Evolutionary conservation across 306 rosid genomes (phyloP).

Genomic region (Fragaria vesca): DNA sequence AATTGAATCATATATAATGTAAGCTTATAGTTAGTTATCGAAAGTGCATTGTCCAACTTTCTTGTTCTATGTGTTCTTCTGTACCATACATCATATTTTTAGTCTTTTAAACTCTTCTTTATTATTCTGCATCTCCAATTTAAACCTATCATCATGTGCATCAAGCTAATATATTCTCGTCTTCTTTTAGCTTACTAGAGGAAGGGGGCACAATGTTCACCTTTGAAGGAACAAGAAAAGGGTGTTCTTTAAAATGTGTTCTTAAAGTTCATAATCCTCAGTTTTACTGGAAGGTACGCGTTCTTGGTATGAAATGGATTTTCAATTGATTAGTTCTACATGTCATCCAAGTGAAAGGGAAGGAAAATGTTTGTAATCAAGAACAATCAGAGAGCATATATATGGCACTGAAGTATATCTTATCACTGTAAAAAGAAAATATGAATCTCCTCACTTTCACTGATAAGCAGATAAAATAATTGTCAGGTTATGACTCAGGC

Average conservation of each 20-base stretch:
- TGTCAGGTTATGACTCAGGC: slow-evolving; percentile 83
- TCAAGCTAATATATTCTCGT: slow-evolving; percentile 17
- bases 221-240: slow-evolving; percentile 66
- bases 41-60: not conserved
- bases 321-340: not conserved
- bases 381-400: not conserved
- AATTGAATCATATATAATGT: not conserved
- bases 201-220: slow-evolving; percentile 85
- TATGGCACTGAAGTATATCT: not conserved
- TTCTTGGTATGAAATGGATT: not conserved
- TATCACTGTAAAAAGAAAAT: not conserved
- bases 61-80: not conserved
- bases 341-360: not conserved
- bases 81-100: not conserved
- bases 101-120: not conserved
- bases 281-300: slow-evolving; percentile 87
- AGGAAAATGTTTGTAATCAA: not conserved
- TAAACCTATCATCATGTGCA: not conserved
- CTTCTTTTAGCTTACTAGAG: slow-evolving; percentile 57
- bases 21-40: not conserved
- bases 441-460: not conserved
- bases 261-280: slow-evolving; percentile 71
- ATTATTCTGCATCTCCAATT: not conserved
- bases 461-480: slow-evolving; percentile 13
- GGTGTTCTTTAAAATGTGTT: slow-evolving; percentile 40